Percentiles rank a stretch among this genome's conserved stretches.
phyloP scores from a whole-genome alignment of 1,284 basidiomycete species.

The Lignosus rhinocerotis region DNA sequence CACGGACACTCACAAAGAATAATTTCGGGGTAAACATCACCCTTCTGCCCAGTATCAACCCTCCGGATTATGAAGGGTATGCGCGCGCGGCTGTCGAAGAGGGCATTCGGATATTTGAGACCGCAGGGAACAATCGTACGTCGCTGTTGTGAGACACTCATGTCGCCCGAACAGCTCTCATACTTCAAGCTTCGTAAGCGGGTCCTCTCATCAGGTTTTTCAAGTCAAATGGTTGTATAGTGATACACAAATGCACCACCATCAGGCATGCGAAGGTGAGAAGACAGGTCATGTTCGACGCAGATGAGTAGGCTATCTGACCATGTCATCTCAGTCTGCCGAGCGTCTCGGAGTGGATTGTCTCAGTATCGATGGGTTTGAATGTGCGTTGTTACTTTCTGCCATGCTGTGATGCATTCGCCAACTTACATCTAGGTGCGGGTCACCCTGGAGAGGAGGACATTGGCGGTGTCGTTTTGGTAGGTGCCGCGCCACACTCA shows the following conservation, averaged over 20 bases:
- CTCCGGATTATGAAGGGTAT: slow-evolving; percentile 88
- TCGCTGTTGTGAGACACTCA: slow-evolving; percentile 1
- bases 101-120: slow-evolving; percentile 89
- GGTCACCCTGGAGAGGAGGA: slow-evolving; percentile 97
- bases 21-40: slow-evolving; percentile 40
- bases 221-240: slow-evolving; percentile 74
- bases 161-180: not conserved
- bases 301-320: not conserved
- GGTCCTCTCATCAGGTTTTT: slow-evolving; percentile 80
- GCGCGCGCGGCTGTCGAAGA: slow-evolving; percentile 85
- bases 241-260: slow-evolving; percentile 92
- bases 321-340: slow-evolving; percentile 53
- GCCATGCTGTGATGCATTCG: not conserved
- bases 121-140: slow-evolving; percentile 88
- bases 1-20: slow-evolving; percentile 66
- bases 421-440: slow-evolving; percentile 55
- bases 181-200: slow-evolving; percentile 41
- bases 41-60: slow-evolving; percentile 61
- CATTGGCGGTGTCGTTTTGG: slow-evolving; percentile 87
- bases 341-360: slow-evolving; percentile 82
- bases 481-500: slow-evolving; percentile 36
- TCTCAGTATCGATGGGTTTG: slow-evolving; percentile 87
- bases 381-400: slow-evolving; percentile 54
- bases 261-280: slow-evolving; percentile 81
- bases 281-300: not conserved